Conservation (phyloP, 371 early-diverging fungal genomes). For the Mortierella sp. region DNA sequence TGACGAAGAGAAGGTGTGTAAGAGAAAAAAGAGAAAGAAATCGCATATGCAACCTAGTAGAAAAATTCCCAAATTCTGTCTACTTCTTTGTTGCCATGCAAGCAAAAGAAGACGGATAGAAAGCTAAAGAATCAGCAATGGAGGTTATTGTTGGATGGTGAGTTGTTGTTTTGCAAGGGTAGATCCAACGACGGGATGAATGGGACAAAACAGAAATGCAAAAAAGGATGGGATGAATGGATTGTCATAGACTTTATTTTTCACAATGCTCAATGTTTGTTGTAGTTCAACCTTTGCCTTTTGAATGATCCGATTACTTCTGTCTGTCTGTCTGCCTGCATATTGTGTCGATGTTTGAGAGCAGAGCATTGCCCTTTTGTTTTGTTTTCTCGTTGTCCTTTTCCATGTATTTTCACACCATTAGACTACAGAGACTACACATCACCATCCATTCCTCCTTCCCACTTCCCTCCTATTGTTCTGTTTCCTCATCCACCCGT, state of each 20-base stretch:
- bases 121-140: too few relatives aligned
- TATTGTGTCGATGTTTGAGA: not conserved
- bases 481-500: not conserved
- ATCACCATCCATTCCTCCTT: not conserved
- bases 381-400: not conserved
- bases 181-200: not conserved
- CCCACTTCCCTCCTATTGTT: not conserved
- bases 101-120: not conserved
- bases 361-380: not conserved
- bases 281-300: not conserved
- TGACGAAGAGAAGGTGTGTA: not conserved
- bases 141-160: too few relatives aligned
- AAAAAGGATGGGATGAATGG: not conserved
- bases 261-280: not conserved
- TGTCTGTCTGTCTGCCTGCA: not conserved
- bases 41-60: not conserved
- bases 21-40: not conserved
- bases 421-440: constrained; percentile 1
- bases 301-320: not conserved
- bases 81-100: not conserved
- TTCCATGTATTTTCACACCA: not conserved
- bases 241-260: not conserved
- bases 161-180: not conserved
- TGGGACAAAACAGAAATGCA: not conserved
- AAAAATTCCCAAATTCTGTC: too few relatives aligned